phyloP scores from a whole-genome alignment of 2,329 filamentous ascomycete genomes.

The Botrytis byssoidea region DNA sequence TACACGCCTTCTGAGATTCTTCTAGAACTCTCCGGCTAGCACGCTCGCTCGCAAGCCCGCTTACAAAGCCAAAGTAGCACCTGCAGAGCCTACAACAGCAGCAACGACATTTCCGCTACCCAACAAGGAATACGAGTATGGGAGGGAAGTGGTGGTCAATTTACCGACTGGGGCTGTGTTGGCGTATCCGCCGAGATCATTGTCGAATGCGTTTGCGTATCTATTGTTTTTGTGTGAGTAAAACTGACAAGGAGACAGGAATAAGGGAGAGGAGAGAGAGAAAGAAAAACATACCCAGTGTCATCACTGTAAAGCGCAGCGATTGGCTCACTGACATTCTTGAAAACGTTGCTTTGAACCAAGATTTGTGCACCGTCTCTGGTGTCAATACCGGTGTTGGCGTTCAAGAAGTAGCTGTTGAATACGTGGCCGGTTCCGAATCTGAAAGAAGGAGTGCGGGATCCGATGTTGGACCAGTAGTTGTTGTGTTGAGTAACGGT shows the following conservation, averaged over 20 bases:
- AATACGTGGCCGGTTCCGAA: conserved; percentile 61
- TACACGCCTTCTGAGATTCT: background rate
- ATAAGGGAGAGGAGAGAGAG: background rate
- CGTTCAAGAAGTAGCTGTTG: conserved; percentile 50
- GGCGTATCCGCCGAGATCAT: conserved; percentile 47
- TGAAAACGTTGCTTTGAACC: conserved; percentile 54
- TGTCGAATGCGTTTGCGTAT: conserved; percentile 45
- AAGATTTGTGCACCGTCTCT: conserved; percentile 47
- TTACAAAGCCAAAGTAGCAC: conserved; percentile 39
- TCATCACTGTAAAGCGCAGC: conserved; percentile 25
- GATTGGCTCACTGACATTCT: conserved; percentile 43
- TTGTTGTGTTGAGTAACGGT: conserved; percentile 35
- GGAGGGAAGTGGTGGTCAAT: conserved; percentile 43
- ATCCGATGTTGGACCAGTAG: conserved; percentile 31
- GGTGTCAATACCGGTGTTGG: conserved; percentile 55
- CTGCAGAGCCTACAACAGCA: conserved; percentile 38
- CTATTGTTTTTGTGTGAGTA: background rate
- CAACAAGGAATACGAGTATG: conserved; percentile 54
- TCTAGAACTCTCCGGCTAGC: background rate
- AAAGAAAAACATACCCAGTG: conserved; percentile 11
- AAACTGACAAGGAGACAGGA: background rate
- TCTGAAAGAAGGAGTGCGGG: conserved; percentile 54
- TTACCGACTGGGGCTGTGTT: conserved; percentile 52
- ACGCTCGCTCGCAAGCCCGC: background rate
- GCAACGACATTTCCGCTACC: conserved; percentile 49